Evolutionary conservation across 129 eudicot genomes (phyloP).

Genomic region (Arctium minus): DNA sequence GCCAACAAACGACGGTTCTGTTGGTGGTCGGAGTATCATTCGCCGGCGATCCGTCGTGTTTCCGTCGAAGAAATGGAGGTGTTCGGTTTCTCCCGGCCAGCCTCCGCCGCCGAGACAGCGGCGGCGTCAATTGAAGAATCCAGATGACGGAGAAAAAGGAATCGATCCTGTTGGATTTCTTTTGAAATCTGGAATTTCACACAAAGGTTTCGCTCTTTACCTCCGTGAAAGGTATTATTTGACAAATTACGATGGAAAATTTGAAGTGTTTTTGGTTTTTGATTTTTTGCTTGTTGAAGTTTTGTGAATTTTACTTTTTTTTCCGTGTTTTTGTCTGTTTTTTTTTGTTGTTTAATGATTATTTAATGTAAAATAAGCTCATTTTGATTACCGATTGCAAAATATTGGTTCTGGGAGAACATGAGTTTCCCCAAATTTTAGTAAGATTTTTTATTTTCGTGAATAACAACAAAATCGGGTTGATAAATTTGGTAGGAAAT

Average conservation of each 20-base stretch:
- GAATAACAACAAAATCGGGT: neutral
- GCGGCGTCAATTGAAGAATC: constrained; percentile 21
- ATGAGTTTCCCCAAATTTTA: neutral
- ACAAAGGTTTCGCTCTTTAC: constrained; percentile 76
- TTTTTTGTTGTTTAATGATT: neutral
- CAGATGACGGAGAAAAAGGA: constrained; percentile 45
- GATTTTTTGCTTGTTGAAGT: neutral
- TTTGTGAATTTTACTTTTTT: neutral
- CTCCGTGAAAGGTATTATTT: constrained; percentile 84
- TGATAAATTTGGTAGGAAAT: too few relatives aligned
- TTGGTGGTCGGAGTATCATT: neutral
- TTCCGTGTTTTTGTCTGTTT: neutral
- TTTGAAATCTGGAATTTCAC: constrained; percentile 51
- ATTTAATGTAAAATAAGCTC: neutral
- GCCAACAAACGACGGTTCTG: constrained; percentile 22
- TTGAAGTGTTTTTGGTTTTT: neutral
- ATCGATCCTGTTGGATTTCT: constrained; percentile 92
- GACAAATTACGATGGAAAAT: neutral
- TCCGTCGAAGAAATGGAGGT: constrained; percentile 46
- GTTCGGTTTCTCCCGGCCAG: constrained; percentile 51
- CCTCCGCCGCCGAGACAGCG: constrained; percentile 32
- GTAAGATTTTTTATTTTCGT: neutral
- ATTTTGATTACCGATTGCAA: neutral
- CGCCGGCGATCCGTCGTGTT: constrained; percentile 25
- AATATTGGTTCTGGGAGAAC: neutral